phyloP scores from a whole-genome alignment of 768 basidiomycete species.

The Agrocybe praecox region DNA sequence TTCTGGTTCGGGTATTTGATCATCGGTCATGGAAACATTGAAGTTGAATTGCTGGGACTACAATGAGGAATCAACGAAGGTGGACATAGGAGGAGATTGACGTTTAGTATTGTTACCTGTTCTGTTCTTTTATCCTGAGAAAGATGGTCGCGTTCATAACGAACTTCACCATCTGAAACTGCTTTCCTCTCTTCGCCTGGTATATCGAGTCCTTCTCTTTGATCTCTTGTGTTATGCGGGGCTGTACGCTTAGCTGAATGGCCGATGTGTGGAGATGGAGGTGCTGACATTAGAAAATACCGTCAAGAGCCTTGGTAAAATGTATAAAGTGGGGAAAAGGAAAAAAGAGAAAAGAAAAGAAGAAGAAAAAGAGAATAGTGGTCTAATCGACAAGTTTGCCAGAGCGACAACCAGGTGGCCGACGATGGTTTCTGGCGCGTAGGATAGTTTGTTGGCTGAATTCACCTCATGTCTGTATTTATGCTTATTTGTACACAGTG shows the following conservation, averaged over 20 bases:
- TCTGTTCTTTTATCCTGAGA: slow-evolving; percentile 18
- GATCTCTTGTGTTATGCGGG: slow-evolving; percentile 48
- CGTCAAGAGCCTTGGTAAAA: slow-evolving; percentile 15
- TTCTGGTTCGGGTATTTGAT: slow-evolving; percentile 40
- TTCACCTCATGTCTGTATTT: slow-evolving; percentile 42
- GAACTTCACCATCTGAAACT: slow-evolving; percentile 40
- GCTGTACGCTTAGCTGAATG: slow-evolving; percentile 34
- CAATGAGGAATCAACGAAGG: slow-evolving; percentile 16
- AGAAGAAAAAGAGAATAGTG: slow-evolving; percentile 22
- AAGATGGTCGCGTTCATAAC: slow-evolving; percentile 36
- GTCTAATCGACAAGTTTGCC: slow-evolving; percentile 12
- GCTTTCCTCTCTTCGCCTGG: slow-evolving; percentile 36
- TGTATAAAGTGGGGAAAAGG: slow-evolving; percentile 13
- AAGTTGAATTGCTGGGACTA: slow-evolving; percentile 45
- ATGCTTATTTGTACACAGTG: slow-evolving; percentile 34
- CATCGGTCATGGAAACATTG: slow-evolving; percentile 46
- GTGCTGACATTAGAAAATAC: slow-evolving; percentile 41
- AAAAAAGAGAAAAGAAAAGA: slow-evolving; percentile 17
- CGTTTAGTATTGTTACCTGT: slow-evolving; percentile 21
- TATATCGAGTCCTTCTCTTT: slow-evolving; percentile 55
- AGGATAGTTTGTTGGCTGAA: slow-evolving; percentile 25
- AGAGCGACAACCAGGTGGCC: slow-evolving; percentile 19
- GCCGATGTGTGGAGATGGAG: slow-evolving; percentile 40
- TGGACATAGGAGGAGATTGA: slow-evolving; percentile 16
- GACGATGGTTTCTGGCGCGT: slow-evolving; percentile 19